phyloP scores from a whole-genome alignment of 306 rosid genomes.

The Vigna trinervia region DNA sequence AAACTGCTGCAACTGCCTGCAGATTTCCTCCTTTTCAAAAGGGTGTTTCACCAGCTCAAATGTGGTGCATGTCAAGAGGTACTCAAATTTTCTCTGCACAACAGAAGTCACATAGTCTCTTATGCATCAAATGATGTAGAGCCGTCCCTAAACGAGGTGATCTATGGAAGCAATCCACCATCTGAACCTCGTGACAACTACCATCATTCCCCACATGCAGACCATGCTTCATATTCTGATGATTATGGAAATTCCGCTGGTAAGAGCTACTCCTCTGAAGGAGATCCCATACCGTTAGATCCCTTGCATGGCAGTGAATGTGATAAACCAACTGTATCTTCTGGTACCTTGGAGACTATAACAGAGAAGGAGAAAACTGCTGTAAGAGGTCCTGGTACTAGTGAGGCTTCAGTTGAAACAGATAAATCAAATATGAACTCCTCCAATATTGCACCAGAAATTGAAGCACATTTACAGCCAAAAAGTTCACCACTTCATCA shows the following conservation, averaged over 20 bases:
- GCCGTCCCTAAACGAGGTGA: constrained; percentile 42
- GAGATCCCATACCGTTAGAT: constrained; percentile 46
- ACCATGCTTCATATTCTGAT: constrained; percentile 69
- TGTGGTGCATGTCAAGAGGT: constrained; percentile 88
- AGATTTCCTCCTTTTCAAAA: constrained; percentile 79
- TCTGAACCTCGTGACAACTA: constrained; percentile 44
- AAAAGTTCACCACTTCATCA: constrained; percentile 79
- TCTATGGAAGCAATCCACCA: constrained; percentile 41
- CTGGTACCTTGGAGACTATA: constrained; percentile 41
- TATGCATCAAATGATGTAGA: constrained; percentile 40
- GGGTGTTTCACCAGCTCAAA: constrained; percentile 65
- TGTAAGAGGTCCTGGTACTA: constrained; percentile 48
- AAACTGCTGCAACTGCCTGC: constrained; percentile 76
- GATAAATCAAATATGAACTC: constrained; percentile 43
- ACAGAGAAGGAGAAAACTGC: constrained; percentile 45
- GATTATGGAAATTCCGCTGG: constrained; percentile 58
- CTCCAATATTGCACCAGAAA: constrained; percentile 54
- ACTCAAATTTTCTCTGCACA: constrained; percentile 72
- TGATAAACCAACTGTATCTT: constrained; percentile 41
- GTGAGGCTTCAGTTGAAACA: constrained; percentile 39
- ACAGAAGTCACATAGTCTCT: constrained; percentile 65
- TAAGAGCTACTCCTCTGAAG: constrained; percentile 69
- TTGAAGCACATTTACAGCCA: constrained; percentile 35
- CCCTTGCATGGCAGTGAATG: constrained; percentile 5
- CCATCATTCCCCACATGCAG: constrained; percentile 33